phyloP scores from a whole-genome alignment of 2,329 filamentous ascomycete genomes.

The Pseudopyricularia cyperi region DNA sequence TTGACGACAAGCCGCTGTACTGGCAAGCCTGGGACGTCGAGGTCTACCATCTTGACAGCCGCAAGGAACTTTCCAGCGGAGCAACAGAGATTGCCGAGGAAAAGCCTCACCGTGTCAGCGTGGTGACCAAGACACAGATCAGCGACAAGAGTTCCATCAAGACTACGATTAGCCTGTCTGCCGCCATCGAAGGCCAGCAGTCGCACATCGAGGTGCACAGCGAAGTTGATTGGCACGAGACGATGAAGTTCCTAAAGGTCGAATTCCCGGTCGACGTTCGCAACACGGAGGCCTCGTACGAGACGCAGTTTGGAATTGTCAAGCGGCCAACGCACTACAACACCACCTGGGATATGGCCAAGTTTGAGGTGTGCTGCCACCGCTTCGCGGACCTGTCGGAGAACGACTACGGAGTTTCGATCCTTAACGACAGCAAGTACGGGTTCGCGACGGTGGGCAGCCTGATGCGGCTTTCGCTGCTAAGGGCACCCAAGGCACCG shows the following conservation, averaged over 20 bases:
- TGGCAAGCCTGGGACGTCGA: conserved; percentile 65
- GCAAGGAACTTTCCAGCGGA: conserved; percentile 36
- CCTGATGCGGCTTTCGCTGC: conserved; percentile 75
- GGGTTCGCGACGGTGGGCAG: conserved; percentile 89
- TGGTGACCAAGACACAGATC: conserved; percentile 48
- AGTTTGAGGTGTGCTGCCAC: conserved; percentile 94
- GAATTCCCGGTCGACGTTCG: conserved; percentile 54
- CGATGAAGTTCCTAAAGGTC: conserved; percentile 59
- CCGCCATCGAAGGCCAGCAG: conserved; percentile 23
- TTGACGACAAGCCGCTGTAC: conserved; percentile 57
- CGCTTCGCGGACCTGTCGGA: conserved; percentile 89
- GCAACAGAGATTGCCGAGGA: conserved; percentile 36
- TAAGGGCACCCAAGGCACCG: conserved; percentile 85
- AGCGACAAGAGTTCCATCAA: conserved; percentile 52
- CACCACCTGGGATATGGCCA: conserved; percentile 55
- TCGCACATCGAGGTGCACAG: conserved; percentile 43
- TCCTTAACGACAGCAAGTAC: conserved; percentile 92
- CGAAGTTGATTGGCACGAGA: conserved; percentile 56
- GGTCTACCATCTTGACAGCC: conserved; percentile 51
- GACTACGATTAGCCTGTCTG: conserved; percentile 47
- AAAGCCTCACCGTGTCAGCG: conserved; percentile 38
- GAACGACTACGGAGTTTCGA: conserved; percentile 76
- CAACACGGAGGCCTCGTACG: conserved; percentile 54
- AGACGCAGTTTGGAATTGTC: conserved; percentile 55
- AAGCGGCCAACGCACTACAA: conserved; percentile 58